Percentiles rank a stretch among this genome's conserved stretches.
Conservation (phyloP, 2,329 filamentous ascomycete species). For the Cladosporium cucumerinum region DNA sequence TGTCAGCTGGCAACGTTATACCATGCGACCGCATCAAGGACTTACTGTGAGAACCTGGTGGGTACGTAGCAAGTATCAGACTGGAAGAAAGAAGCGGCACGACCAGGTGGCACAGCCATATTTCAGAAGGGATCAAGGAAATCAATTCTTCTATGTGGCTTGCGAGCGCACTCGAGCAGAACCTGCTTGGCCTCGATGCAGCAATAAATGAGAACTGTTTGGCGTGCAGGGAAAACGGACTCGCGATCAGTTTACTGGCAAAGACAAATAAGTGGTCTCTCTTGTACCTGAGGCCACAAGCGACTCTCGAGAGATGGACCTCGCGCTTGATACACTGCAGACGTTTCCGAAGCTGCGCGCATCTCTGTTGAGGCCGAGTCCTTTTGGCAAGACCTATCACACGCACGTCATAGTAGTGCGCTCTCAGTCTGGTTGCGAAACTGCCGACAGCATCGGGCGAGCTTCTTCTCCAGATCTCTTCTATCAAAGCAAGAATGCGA, state of each 20-base stretch:
- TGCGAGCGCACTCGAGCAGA: constrained; percentile 21
- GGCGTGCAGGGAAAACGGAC: constrained; percentile 14
- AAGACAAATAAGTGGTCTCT: constrained; percentile 21
- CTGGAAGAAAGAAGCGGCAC: constrained; percentile 29
- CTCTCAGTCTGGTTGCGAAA: constrained; percentile 3
- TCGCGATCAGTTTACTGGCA: constrained; percentile 16
- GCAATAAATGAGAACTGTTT: constrained; percentile 21
- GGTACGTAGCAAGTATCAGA: constrained; percentile 28
- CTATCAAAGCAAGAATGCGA: constrained; percentile 18
- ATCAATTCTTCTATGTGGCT: constrained; percentile 27
- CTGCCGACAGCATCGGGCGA: background rate
- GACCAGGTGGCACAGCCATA: constrained; percentile 26
- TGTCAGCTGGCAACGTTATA: no score
- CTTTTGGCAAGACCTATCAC: constrained; percentile 19
- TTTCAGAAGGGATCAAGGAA: constrained; percentile 24
- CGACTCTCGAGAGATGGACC: constrained; percentile 13
- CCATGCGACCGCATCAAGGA: background rate
- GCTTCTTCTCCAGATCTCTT: constrained; percentile 1
- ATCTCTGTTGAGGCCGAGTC: background rate
- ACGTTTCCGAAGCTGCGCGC: constrained; percentile 13
- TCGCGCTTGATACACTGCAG: constrained; percentile 6
- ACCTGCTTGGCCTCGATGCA: constrained; percentile 22
- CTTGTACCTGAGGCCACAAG: constrained; percentile 19
- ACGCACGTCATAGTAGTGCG: constrained; percentile 18
- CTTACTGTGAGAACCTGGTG: constrained; percentile 27